phyloP scores from a whole-genome alignment of 2,329 filamentous ascomycete genomes.

The Colletotrichum godetiae region DNA sequence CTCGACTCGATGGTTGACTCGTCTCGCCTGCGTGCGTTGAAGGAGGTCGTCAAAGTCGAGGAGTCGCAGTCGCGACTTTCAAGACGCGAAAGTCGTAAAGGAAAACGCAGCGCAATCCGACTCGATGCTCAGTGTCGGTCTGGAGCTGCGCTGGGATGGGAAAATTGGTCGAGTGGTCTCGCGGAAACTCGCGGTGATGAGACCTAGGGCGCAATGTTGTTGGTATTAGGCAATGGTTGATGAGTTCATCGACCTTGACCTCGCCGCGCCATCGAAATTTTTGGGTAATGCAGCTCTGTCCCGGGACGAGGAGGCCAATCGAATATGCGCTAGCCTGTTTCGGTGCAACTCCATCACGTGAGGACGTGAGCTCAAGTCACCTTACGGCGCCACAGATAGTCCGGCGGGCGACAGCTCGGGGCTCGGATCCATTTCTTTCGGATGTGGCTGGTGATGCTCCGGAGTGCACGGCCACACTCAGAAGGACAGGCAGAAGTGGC shows the following conservation, averaged over 20 bases:
- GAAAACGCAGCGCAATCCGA: constrained; percentile 29
- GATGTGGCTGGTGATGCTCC: not conserved
- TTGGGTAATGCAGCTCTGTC: constrained; percentile 30
- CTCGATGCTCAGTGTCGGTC: constrained; percentile 17
- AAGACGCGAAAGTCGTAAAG: constrained; percentile 32
- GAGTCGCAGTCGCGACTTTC: constrained; percentile 35
- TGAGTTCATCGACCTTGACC: constrained; percentile 27
- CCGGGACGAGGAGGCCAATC: not conserved
- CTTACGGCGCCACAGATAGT: constrained; percentile 3
- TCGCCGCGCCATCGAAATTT: constrained; percentile 35
- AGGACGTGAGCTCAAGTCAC: constrained; percentile 7
- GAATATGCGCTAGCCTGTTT: constrained; percentile 13
- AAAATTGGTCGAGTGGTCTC: constrained; percentile 31
- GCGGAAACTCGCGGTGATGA: constrained; percentile 38
- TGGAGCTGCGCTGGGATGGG: constrained; percentile 9
- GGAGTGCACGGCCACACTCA: not conserved
- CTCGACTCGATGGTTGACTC: constrained; percentile 37
- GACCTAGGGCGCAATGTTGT: constrained; percentile 27
- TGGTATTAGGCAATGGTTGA: constrained; percentile 28
- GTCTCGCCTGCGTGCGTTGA: constrained; percentile 15
- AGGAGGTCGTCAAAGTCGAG: constrained; percentile 30
- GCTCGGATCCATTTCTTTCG: not conserved
- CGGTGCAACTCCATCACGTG: not conserved
- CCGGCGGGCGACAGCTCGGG: not conserved
- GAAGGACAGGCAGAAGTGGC: not conserved